A percentile compares a stretch with the other conserved stretches of the same genome.
These are phyloP conservation scores for Xylariaceae sp. DNA, from an alignment of 2,329 filamentous ascomycete species.

Conservation along the genomic window DNA sequence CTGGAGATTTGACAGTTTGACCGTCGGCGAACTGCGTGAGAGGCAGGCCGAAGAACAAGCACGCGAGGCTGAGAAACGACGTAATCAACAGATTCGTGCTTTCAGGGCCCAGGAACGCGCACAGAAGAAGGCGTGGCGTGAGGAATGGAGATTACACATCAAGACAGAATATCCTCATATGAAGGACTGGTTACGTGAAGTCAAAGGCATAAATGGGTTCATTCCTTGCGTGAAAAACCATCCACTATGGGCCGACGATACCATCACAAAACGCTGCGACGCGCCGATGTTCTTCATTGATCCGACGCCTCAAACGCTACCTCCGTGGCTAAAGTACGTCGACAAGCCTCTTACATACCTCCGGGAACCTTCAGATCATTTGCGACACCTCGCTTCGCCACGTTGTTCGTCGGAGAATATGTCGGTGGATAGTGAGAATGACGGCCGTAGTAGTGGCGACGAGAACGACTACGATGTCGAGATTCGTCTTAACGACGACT, in stretches of 20 bases:
- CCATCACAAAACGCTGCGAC: no score
- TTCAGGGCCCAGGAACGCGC: background rate
- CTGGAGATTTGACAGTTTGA: background rate
- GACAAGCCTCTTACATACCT: no score
- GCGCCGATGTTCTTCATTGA: no score
- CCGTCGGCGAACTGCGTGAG: background rate
- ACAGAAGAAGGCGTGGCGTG: background rate
- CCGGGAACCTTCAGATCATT: no score
- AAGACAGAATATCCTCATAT: background rate
- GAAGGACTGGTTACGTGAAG: background rate
- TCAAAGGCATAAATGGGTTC: background rate
- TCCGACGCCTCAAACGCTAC: no score
- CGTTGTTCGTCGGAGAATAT: no score
- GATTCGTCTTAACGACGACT: no score
- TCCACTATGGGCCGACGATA: background rate
- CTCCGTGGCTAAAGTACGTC: no score
- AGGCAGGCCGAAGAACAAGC: background rate
- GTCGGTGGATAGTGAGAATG: no score
- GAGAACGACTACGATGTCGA: no score
- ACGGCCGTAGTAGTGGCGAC: no score
- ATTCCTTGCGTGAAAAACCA: background rate
- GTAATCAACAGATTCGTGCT: background rate
- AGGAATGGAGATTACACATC: background rate
- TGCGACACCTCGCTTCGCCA: no score
- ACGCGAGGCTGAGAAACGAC: background rate